These are phyloP conservation scores for Albizia julibrissin DNA, from an alignment of 306 rosid species.

Conservation along the genomic window DNA sequence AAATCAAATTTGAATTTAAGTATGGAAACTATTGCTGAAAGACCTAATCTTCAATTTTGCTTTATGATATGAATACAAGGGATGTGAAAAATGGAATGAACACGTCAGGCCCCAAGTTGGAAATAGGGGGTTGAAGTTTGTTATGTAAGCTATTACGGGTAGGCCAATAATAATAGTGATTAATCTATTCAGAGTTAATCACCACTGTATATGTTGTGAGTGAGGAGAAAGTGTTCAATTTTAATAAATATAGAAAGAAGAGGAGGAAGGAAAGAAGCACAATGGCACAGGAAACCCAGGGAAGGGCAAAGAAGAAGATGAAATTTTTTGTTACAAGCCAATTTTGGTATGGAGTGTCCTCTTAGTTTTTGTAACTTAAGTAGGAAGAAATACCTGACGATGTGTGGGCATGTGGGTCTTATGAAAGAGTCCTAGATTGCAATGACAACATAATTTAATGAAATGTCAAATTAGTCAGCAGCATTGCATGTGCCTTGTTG, in stretches of 20 bases:
- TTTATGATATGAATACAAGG: not conserved
- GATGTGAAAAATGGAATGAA: conserved; percentile 1
- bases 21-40: not conserved
- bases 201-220: not conserved
- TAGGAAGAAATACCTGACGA: conserved; percentile 71
- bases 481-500: conserved; percentile 9
- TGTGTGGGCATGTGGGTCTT: conserved; percentile 72
- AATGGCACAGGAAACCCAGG: not conserved
- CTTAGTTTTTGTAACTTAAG: too few species aligned
- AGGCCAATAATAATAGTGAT: not conserved
- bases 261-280: not conserved
- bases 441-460: too few species aligned
- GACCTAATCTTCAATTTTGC: not conserved
- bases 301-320: not conserved
- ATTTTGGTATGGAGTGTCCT: too few species aligned
- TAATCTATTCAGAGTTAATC: conserved; percentile 6
- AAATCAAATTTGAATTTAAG: not conserved
- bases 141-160: not conserved
- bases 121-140: not conserved
- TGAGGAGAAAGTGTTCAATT: not conserved
- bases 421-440: conserved; percentile 72
- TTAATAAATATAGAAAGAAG: not conserved
- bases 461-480: not conserved
- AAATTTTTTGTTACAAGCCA: not conserved
- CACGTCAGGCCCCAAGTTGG: not conserved